Conservation (phyloP, 148 eudicot species). For the Simmondsia chinensis region DNA sequence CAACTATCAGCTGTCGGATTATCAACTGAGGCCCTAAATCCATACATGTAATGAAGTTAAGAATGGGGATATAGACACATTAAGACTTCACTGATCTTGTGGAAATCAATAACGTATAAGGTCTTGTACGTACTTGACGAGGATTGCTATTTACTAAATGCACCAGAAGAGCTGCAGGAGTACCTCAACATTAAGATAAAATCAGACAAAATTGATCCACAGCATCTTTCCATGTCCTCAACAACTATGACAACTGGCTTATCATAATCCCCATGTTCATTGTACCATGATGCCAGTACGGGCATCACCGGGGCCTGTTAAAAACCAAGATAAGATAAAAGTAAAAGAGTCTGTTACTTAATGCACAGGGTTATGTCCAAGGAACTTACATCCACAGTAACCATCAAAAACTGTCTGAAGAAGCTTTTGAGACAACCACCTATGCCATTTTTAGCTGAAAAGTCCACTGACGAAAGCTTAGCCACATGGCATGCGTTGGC, state of each 20-base stretch:
- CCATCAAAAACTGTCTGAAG: constrained; percentile 45
- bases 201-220: constrained; percentile 62
- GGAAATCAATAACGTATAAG: too few species aligned
- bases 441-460: constrained; percentile 71
- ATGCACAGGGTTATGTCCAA: neutral
- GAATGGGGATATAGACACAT: too few species aligned
- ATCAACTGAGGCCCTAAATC: too few species aligned
- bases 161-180: constrained; percentile 5
- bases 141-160: too few species aligned
- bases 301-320: constrained; percentile 80
- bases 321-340: constrained; percentile 7
- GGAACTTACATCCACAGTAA: constrained; percentile 55
- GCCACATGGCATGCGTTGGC: constrained; percentile 76
- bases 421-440: constrained; percentile 72
- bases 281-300: constrained; percentile 73
- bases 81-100: too few species aligned
- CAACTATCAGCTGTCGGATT: too few species aligned
- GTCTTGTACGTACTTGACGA: too few species aligned
- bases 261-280: constrained; percentile 40
- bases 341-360: neutral
- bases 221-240: constrained; percentile 87
- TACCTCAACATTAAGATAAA: constrained; percentile 85
- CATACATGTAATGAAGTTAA: too few species aligned
- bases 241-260: constrained; percentile 71
- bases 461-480: constrained; percentile 68